These are phyloP conservation scores for Nemania sp. DNA, from an alignment of 2,329 filamentous ascomycete species.

Conservation along the genomic window DNA sequence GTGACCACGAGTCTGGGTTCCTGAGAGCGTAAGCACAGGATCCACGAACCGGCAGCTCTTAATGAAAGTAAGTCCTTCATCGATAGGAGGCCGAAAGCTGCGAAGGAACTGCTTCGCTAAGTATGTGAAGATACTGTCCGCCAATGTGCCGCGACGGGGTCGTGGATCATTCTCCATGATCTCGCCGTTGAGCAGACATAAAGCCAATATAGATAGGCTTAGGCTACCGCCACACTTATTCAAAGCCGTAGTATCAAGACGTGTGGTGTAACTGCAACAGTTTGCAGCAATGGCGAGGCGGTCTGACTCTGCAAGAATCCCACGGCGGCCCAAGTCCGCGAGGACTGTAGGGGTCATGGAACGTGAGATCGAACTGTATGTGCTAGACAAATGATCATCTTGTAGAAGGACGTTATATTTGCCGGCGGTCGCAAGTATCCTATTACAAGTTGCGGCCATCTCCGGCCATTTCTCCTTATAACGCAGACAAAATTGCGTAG, in stretches of 20 bases:
- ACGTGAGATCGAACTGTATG: constrained; percentile 28
- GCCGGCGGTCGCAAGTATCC: constrained; percentile 31
- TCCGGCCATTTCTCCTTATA: constrained; percentile 28
- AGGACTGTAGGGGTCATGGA: constrained; percentile 38
- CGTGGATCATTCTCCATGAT: constrained; percentile 35
- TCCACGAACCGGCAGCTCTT: constrained; percentile 36
- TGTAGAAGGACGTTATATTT: constrained; percentile 38
- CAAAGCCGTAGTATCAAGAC: constrained; percentile 31
- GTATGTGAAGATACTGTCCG: constrained; percentile 32
- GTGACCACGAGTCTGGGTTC: constrained; percentile 31
- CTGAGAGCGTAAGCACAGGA: constrained; percentile 29
- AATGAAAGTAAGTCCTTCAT: constrained; percentile 36
- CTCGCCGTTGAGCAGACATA: constrained; percentile 38
- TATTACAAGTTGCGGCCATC: constrained; percentile 30
- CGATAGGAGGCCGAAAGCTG: constrained; percentile 34
- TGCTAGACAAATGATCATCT: constrained; percentile 22
- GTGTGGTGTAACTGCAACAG: constrained; percentile 34
- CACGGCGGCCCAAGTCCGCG: constrained; percentile 32
- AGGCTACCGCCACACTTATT: constrained; percentile 30
- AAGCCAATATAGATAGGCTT: constrained; percentile 33
- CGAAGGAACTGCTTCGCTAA: constrained; percentile 33
- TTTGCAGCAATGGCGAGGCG: constrained; percentile 38
- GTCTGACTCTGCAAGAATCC: constrained; percentile 34
- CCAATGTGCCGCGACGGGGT: constrained; percentile 24
- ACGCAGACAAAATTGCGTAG: constrained; percentile 35